Percentiles rank a stretch among this genome's conserved stretches.
Conservation (phyloP, 176 grass and related monocot genomes). For the Musa acuminata region DNA sequence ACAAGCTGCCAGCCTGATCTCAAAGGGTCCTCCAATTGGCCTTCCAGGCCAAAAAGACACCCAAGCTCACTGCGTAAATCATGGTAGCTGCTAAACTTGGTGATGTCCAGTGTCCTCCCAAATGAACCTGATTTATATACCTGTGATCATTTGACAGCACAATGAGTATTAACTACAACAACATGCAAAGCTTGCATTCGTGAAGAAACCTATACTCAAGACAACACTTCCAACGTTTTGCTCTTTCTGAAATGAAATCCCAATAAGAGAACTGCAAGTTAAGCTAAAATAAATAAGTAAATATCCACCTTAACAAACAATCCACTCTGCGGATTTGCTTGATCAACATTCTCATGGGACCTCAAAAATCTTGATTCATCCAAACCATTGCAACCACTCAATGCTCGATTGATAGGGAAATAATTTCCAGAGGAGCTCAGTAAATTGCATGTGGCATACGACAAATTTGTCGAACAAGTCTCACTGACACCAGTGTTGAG, state of each 20-base stretch:
- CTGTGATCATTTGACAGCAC: conserved; percentile 28
- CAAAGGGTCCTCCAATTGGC: conserved; percentile 90
- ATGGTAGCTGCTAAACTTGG: conserved; percentile 80
- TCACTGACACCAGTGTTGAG: conserved; percentile 36
- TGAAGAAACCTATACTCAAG: neutral
- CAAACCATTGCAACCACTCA: conserved; percentile 57
- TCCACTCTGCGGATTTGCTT: conserved; percentile 41
- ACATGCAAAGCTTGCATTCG: too few relatives aligned
- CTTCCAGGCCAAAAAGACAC: conserved; percentile 80
- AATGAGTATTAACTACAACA: too few relatives aligned
- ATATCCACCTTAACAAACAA: conserved; percentile 77
- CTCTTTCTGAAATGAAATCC: neutral
- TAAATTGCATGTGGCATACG: conserved; percentile 80
- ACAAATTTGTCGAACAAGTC: conserved; percentile 48
- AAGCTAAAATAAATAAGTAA: neutral
- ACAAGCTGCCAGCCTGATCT: conserved; percentile 99
- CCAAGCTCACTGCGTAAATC: conserved; percentile 79
- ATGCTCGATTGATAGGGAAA: conserved; percentile 51
- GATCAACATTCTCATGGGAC: conserved; percentile 52
- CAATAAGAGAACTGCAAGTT: neutral
- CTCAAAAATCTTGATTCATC: conserved; percentile 61
- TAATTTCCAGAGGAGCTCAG: conserved; percentile 60
- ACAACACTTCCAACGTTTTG: neutral
- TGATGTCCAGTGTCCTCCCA: conserved; percentile 86
- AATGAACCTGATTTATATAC: conserved; percentile 91